Percentiles rank a stretch among this genome's conserved stretches.
phyloP scores from a whole-genome alignment of 2,329 filamentous ascomycete species.

The Laburnicola sp. region DNA sequence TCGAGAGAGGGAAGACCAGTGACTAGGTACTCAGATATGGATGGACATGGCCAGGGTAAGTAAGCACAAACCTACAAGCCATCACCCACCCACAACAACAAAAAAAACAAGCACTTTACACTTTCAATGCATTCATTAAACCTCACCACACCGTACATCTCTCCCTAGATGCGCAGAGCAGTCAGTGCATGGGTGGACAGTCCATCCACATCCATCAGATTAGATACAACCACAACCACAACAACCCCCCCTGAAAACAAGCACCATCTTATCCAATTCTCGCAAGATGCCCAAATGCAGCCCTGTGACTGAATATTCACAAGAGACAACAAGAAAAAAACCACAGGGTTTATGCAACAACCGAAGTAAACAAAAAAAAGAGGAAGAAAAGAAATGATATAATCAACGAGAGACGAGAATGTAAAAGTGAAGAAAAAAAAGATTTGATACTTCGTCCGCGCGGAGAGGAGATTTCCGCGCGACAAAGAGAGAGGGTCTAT shows the following conservation, averaged over 20 bases:
- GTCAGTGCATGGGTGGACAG: background rate
- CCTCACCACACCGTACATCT: conserved; percentile 4
- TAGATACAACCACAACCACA: conserved; percentile 1
- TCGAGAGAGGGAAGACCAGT: too few relatives aligned
- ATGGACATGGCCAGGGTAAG: too few relatives aligned
- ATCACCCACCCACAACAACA: background rate
- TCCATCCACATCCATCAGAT: background rate
- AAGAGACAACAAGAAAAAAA: conserved; percentile 6
- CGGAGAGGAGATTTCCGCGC: background rate
- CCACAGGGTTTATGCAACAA: background rate
- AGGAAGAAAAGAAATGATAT: background rate
- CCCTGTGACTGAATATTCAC: too few relatives aligned
- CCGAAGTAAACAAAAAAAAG: conserved; percentile 7
- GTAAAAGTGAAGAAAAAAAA: background rate
- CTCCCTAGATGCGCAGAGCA: background rate
- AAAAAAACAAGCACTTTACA: background rate
- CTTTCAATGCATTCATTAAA: conserved; percentile 15
- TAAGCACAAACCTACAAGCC: too few relatives aligned
- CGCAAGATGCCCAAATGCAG: too few relatives aligned
- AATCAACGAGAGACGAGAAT: conserved; percentile 14
- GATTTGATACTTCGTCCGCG: too few relatives aligned
- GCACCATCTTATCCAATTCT: too few relatives aligned
- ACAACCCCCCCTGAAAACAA: too few relatives aligned
- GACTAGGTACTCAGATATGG: too few relatives aligned
- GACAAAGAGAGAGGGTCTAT: conserved; percentile 3